Evolutionary conservation across 1,284 basidiomycete species (phyloP), one percentile per base, ranked within the genome.

Genomic region (Veloboletus limbatus): DNA sequence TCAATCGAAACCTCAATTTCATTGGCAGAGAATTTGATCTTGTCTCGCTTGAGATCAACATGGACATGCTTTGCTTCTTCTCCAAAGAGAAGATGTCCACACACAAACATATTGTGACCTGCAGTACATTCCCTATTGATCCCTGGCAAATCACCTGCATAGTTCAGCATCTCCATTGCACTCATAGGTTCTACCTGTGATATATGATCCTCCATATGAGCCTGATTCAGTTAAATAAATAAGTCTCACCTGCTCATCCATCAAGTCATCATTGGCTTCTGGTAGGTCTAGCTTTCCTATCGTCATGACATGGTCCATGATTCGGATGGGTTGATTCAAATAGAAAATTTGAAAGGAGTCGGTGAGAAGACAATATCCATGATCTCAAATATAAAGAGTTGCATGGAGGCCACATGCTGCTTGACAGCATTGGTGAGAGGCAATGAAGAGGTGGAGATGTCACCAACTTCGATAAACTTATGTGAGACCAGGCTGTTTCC

Each of bases 291-390:
- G 1, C 1, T 34, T 10, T n/a, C 45, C 47, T 8, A 45, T 10
- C 0, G 20, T 17, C 28, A 54, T 50, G 0, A 59, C 7, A 28
- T 57, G 57, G 0, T 49, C 35, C 27, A 54, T 48, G 6, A 55
- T 20, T 0, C 1, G 3, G 3, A 43, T 26, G 0, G 46, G 47
- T 3, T 7, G 4, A 4, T 3, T 30, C 1, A 58, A 28, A 31
- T 58, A 56, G 1, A 58, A 57, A 41, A 53, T 59, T 14, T 59
- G 52, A 16, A 48, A 53, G 2, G 40, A 45, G 2, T 40, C 8
- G 0, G 22, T 25, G 0, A 55, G 36, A 3, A 57, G 3, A 1
- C 16, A 6, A 32, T 58, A 59, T 0, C 57, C 57, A 50, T 57
- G 43, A 6, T 57, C 55, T 4, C n/a, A n/a, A n/a, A n/a, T n/a